Base-by-base conservation (phyloP, 768 basidiomycete genomes). In the Serendipita sp. region DNA sequence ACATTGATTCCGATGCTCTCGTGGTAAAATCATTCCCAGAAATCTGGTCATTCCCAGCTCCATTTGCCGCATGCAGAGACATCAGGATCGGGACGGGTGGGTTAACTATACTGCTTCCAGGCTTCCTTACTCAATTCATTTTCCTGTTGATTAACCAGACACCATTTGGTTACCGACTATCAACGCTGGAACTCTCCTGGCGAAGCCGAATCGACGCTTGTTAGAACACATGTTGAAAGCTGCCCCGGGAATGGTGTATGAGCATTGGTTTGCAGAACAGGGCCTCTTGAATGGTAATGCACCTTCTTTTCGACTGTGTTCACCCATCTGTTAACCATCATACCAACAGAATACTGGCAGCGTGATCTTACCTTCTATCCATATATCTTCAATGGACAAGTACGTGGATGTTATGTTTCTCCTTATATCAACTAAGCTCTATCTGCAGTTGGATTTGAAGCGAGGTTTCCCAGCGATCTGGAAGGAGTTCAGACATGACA, bases 381-480 rank as follows among this genome's bases (percentile, higher is more conserved):
- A 2, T 65, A 65, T 44, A 58, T 58, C 51, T 65, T 41, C 65
- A 65, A 65, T 44, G 65, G 65, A 5, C 63, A 64, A 44, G 63
- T 46, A 32, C 32, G 28, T 4, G 15, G 16, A 13, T 44, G 1
- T 23, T 28, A 38, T n/a, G 5, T 4, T 11, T 16, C 18, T 28
- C 16, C 18, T n/a, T 4, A 44, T 36, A 15, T 16, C 16, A 35
- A 15, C 36, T 63, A 4, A 5, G 13, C 28, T 16, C 32, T 44
- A 8, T 32, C 5, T 15, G 36, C 65, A 65, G 56, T 52, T 65
- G 11, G 65, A 56, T 4, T 58, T 65, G 11, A 65, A 65, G 65
- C 65, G 65, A 11, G 65, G 54, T 18, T 65, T 38, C 44, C 65
- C 65, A 4, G 11, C 54, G 4, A 41, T 60, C 60, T 65, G 65